phyloP scores from a whole-genome alignment of 352 stramenopile species.

The Pythium myriotylum region DNA sequence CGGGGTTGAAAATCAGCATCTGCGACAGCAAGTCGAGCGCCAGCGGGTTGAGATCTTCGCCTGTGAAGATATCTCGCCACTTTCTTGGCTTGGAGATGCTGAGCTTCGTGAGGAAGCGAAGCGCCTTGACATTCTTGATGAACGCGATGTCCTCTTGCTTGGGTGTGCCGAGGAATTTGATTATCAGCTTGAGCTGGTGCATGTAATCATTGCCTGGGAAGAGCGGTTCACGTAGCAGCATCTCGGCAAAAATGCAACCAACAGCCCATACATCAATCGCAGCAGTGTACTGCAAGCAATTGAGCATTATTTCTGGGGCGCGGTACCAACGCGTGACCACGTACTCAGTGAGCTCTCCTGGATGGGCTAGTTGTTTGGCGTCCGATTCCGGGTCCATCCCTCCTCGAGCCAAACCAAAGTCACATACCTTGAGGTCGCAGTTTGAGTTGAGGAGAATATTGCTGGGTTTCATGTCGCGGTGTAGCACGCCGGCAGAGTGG shows the following conservation, averaged over 20 bases:
- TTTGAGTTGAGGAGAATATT: slow-evolving; percentile 95
- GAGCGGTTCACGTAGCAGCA: slow-evolving; percentile 96
- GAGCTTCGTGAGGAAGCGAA: slow-evolving; percentile 96
- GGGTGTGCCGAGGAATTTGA: slow-evolving; percentile 95
- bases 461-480: slow-evolving; percentile 96
- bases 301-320: slow-evolving; percentile 74
- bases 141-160: slow-evolving; percentile 80
- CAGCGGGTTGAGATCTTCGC: slow-evolving; percentile 49
- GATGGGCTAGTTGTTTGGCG: slow-evolving; percentile 61
- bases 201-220: slow-evolving; percentile 96
- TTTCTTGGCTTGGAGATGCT: slow-evolving; percentile 86
- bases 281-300: slow-evolving; percentile 82
- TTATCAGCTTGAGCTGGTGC: slow-evolving; percentile 97
- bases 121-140: slow-evolving; percentile 90
- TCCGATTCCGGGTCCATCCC: slow-evolving; percentile 90
- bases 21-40: slow-evolving; percentile 89
- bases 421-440: slow-evolving; percentile 90
- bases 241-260: slow-evolving; percentile 99
- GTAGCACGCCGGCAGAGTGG: slow-evolving; percentile 92
- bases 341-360: slow-evolving; percentile 79
- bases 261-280: slow-evolving; percentile 94
- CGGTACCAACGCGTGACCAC: slow-evolving; percentile 79
- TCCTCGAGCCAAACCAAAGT: slow-evolving; percentile 84
- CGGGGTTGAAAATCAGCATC: slow-evolving; percentile 93
- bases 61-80: slow-evolving; percentile 62